These are phyloP conservation scores for Oryza glaberrima DNA, from an alignment of 176 grass and related monocot species.

Conservation along the genomic window DNA sequence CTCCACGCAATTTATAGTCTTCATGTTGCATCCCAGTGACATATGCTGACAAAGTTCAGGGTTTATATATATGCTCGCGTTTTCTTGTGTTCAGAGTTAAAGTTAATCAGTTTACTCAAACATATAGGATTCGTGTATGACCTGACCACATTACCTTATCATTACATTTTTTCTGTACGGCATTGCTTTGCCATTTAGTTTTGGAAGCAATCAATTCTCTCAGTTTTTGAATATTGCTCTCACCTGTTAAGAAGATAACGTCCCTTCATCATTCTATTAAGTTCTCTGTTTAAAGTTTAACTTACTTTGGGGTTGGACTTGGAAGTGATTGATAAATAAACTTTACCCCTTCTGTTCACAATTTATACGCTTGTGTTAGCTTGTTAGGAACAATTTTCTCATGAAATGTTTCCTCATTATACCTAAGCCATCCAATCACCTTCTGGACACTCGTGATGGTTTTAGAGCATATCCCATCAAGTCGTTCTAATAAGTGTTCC, in stretches of 20 bases:
- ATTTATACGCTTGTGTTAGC: not conserved
- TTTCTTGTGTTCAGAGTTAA: not conserved
- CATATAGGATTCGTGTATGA: not conserved
- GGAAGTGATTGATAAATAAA: not conserved
- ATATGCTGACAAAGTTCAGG: not conserved
- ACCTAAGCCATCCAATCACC: not conserved
- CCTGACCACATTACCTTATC: not conserved
- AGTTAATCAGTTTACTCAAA: not conserved
- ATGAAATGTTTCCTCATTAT: not conserved
- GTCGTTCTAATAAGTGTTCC: constrained; percentile 3
- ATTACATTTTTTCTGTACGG: not conserved
- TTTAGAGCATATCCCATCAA: not conserved
- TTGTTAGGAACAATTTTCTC: not conserved
- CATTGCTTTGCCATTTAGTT: not conserved
- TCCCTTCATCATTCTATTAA: too few relatives aligned
- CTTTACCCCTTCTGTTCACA: not conserved
- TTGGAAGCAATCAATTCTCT: not conserved
- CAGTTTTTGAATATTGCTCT: too few relatives aligned
- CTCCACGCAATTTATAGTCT: not conserved
- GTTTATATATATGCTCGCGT: not conserved
- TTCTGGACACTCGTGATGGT: not conserved
- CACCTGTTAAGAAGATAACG: too few relatives aligned
- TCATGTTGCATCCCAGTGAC: not conserved
- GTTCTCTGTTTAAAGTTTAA: too few relatives aligned
- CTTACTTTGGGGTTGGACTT: not conserved